Evolutionary conservation across 805 yeast genomes (phyloP).

Genomic region (Ogataea paraovalis): DNA sequence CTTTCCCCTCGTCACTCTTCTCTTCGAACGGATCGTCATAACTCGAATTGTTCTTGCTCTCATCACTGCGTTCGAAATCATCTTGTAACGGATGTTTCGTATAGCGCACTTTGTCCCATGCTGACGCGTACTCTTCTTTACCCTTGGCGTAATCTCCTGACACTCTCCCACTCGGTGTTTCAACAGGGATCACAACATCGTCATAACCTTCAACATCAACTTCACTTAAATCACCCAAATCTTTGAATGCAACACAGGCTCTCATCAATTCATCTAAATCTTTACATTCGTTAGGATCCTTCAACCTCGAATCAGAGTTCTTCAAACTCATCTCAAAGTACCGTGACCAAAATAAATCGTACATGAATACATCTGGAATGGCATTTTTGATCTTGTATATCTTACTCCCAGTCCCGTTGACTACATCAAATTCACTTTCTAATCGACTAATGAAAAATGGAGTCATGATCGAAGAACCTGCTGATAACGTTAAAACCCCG

Average conservation of each 20-base stretch:
- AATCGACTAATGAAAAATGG: neutral
- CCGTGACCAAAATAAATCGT: neutral
- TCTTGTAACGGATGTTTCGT: constrained; percentile 3
- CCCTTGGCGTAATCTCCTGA: neutral
- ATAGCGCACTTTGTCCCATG: constrained; percentile 23
- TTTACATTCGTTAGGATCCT: neutral
- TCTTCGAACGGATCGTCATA: neutral
- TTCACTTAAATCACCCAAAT: neutral
- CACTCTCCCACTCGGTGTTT: too few species aligned
- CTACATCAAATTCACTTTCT: neutral
- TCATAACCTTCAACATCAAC: neutral
- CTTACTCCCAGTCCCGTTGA: neutral
- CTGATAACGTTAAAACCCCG: neutral
- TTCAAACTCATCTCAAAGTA: neutral
- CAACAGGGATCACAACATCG: too few species aligned
- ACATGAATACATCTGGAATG: neutral
- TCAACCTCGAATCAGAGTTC: neutral
- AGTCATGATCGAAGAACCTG: neutral
- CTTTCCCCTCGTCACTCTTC: neutral
- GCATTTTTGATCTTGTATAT: neutral
- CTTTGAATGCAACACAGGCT: neutral
- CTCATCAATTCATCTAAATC: neutral
- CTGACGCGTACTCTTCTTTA: neutral
- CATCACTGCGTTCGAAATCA: neutral
- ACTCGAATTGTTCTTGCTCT: neutral